Evolutionary conservation across 2,329 filamentous ascomycete species (phyloP), one percentile per base, ranked within the genome.

Genomic region (Orbilia oligospora): DNA sequence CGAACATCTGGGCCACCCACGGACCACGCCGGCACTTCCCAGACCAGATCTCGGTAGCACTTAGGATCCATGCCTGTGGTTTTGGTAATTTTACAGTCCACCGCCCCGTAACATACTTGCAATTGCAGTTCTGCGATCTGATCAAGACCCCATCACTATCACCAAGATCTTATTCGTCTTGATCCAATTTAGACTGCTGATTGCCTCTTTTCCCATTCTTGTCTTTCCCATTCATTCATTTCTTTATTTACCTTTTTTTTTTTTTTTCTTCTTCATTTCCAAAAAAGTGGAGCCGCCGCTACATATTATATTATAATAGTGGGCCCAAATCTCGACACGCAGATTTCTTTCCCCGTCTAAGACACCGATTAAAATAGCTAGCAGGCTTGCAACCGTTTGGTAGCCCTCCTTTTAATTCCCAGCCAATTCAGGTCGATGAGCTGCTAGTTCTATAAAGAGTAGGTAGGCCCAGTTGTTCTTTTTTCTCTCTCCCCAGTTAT

Each of bases 231-330:
- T 72, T 69, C 73, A 78, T 78, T 24, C 44, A 48, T 20, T 48
- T 16, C 18, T 48, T 48, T 6, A 48, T 48, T 51, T 49, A 20
- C n/a, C 46, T 12, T 51, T 24, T 24, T 72, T 12, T 8, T 6
- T 36, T 6, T 30, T 30, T 6, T 78, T 66, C 53, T 66, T 72
- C 66, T 55, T 72, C 68, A 78, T 78, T 78, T 78, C 75, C 44
- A 78, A 77, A 78, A n/a, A 71, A 69, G 75, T 78, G 75, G 75
- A 72, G 75, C 66, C 75, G 63, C 73, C 55, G 46, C 68, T 71
- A 44, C 55, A 44, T 64, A 51, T 78, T 69, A 78, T 78, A 71
- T 68, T 64, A 64, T 69, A 72, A 71, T 64, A 67, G 75, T 78
- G 75, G 75, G 68, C 63, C 75, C 75, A 72, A 72, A 78, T 78